Evolutionary conservation across 192 early-diverging fungal species (phyloP).

Genomic region (Obelidium mucronatum): DNA sequence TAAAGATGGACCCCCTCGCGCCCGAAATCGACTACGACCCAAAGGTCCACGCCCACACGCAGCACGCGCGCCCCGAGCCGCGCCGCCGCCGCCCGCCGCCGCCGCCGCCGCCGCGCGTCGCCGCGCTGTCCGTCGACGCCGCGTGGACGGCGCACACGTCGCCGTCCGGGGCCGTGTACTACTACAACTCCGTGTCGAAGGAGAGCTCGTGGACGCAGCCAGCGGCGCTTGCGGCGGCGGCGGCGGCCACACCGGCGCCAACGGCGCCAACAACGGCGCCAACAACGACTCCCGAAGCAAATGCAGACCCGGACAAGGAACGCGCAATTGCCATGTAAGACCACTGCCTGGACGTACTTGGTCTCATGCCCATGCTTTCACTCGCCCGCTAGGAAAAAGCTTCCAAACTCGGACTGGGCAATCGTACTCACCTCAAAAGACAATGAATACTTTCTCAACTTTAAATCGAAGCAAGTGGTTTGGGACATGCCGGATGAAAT

Average conservation of each 20-base stretch:
- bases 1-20: neutral
- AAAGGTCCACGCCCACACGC: neutral
- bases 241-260: conserved; percentile 20
- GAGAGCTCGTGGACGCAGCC: conserved; percentile 71
- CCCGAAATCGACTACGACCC: conserved; percentile 1
- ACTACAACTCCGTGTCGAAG: conserved; percentile 73
- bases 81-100: conserved; percentile 6
- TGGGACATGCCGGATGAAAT: conserved; percentile 74
- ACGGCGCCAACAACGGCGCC: neutral
- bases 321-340: neutral
- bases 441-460: conserved; percentile 81
- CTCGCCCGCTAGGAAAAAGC: conserved; percentile 57
- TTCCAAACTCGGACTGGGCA: conserved; percentile 75
- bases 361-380: neutral
- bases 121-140: neutral
- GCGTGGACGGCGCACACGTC: conserved; percentile 46
- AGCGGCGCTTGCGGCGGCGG: conserved; percentile 28
- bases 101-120: conserved; percentile 30
- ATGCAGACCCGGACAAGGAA: neutral
- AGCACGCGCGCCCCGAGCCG: neutral
- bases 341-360: neutral
- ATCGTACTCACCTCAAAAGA: conserved; percentile 74
- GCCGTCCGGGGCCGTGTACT: conserved; percentile 70
- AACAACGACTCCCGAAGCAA: neutral
- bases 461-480: conserved; percentile 67